Base-by-base conservation (phyloP, 2,329 filamentous ascomycete genomes). In the Aaosphaeria pasadenensis region DNA sequence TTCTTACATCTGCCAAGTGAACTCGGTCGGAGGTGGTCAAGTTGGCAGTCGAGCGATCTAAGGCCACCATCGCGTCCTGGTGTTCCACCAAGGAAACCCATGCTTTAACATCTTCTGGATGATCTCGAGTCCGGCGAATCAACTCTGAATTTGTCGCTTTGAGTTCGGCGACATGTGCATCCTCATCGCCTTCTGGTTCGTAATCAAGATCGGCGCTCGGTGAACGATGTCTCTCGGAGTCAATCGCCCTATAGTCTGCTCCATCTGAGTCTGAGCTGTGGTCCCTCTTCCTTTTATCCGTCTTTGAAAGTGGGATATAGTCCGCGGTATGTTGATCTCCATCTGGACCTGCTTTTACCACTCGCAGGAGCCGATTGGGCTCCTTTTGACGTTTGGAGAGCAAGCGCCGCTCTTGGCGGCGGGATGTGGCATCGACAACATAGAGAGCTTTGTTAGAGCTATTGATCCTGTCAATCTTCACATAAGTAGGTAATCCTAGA, bases 81-180 rank as follows among this genome's bases (percentile, higher is more conserved):
- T 95, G 84, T 6, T 84, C 74, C 41, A 92, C 86, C n/a, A 96
- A 76, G 35, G 82, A 77, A 11, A 95, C 69, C 92, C 92, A 97
- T 13, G 83, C 77, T 39, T 84, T 74, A 17, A 88, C 75, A 59
- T 95, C 81, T 5, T 77, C 67, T 1, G 91, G 89, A 24, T 82
- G 68, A 1, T 86, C 75, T 47, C 86, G 84, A 32, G 90, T 83
- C 30, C 68, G 77, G 9, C 79, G 81, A 3, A 80, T 82, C 6
- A 96, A 74, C 44, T 84, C 74, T 0, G 86, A 75, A 11, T 83
- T 83, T 48, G 72, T 79, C 60, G 77, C 72, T 40, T 75, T 81
- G 43, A 60, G 52, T 29, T 64, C 59, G 11, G 67, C 46, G 13
- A 70, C 56, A 7, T 52, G 45, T 38, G 46, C 43, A 5, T 43